Conservation (phyloP, 2,329 filamentous ascomycete species). For the Hymenoscyphus repandus region DNA sequence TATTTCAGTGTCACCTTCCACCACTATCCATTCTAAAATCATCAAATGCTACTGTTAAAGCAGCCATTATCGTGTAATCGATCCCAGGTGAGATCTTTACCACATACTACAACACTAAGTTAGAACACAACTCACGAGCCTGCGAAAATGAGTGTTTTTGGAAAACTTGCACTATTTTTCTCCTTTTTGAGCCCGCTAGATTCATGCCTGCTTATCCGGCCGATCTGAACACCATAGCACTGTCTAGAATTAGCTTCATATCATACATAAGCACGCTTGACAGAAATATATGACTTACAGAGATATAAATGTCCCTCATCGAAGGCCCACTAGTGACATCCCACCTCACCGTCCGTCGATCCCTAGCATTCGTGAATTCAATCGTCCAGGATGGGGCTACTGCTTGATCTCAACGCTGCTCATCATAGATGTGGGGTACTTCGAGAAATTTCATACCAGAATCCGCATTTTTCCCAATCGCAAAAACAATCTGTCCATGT, state of each 20-base stretch:
- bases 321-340: slow-evolving; percentile 3
- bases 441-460: not conserved
- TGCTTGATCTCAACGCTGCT: not conserved
- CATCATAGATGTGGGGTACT: not conserved
- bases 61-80: slow-evolving; percentile 7
- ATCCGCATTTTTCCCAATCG: slow-evolving; percentile 2
- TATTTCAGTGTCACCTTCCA: not conserved
- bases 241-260: not conserved
- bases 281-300: not conserved
- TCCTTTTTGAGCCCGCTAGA: not conserved
- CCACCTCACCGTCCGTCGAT: slow-evolving; percentile 5
- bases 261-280: too few relatives aligned
- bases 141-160: not conserved
- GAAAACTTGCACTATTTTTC: slow-evolving; percentile 3
- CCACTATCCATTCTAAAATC: slow-evolving; percentile 2
- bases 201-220: slow-evolving; percentile 2
- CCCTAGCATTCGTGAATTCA: slow-evolving; percentile 8
- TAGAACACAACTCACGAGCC: not conserved
- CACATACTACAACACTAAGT: slow-evolving; percentile 1
- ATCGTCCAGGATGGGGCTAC: slow-evolving; percentile 3
- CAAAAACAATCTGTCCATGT: slow-evolving; percentile 4
- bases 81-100: slow-evolving; percentile 5
- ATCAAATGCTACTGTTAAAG: slow-evolving; percentile 2
- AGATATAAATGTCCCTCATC: slow-evolving; percentile 1
- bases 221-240: slow-evolving; percentile 7